Evolutionary conservation across 495 filamentous ascomycete genomes (phyloP).

Genomic region (Penicillium canariense): DNA sequence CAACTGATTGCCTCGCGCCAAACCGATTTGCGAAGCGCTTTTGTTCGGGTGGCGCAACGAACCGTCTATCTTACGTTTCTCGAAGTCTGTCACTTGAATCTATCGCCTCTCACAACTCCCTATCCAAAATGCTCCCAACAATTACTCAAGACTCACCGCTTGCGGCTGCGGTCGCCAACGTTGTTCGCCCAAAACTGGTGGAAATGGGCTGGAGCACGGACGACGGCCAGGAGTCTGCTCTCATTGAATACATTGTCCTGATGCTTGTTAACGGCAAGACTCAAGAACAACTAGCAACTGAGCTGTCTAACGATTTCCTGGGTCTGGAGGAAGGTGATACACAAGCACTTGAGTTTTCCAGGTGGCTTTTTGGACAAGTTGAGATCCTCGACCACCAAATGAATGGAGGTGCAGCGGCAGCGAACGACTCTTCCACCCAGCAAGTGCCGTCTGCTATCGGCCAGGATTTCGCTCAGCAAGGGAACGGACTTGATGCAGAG

Average conservation of each 20-base stretch:
- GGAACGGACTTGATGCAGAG: slow-evolving; percentile 54
- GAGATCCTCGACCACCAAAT: slow-evolving; percentile 62
- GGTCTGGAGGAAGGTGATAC: slow-evolving; percentile 79
- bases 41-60: slow-evolving; percentile 19
- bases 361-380: slow-evolving; percentile 88
- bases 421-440: slow-evolving; percentile 24
- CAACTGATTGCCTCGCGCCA: background rate
- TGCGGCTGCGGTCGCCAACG: slow-evolving; percentile 73
- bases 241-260: slow-evolving; percentile 93
- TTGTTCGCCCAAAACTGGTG: slow-evolving; percentile 88
- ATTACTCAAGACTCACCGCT: slow-evolving; percentile 51
- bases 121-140: slow-evolving; percentile 20
- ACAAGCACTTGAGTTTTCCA: slow-evolving; percentile 77
- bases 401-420: slow-evolving; percentile 40
- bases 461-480: slow-evolving; percentile 26
- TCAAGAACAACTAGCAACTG: slow-evolving; percentile 80
- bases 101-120: slow-evolving; percentile 1
- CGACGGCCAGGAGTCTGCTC: slow-evolving; percentile 73
- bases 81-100: background rate
- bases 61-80: slow-evolving; percentile 1
- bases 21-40: slow-evolving; percentile 3
- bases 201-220: slow-evolving; percentile 89
- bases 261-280: slow-evolving; percentile 96
- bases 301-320: slow-evolving; percentile 86
- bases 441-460: slow-evolving; percentile 37